Evolutionary conservation across 495 filamentous ascomycete species (phyloP).

Genomic region (Glarea lozoyensis): DNA sequence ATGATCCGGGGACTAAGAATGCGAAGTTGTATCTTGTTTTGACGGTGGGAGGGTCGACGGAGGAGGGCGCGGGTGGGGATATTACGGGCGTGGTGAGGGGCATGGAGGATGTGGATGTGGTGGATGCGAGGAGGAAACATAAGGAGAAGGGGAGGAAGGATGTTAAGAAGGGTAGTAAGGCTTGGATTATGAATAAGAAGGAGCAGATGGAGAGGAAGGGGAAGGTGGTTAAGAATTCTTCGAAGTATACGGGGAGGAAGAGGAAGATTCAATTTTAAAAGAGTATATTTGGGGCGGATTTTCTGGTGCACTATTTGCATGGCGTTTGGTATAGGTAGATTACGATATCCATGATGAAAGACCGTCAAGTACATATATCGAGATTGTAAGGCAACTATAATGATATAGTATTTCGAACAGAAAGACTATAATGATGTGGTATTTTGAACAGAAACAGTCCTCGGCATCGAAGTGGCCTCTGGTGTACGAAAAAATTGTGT

Average conservation of each 20-base stretch:
- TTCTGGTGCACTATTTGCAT: slow-evolving; percentile 16
- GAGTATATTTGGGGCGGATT: background rate
- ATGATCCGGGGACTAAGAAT: slow-evolving; percentile 93
- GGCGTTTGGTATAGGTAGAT: too few relatives aligned
- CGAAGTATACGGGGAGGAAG: slow-evolving; percentile 89
- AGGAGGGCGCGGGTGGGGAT: slow-evolving; percentile 55
- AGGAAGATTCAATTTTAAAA: slow-evolving; percentile 31
- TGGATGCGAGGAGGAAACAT: slow-evolving; percentile 56
- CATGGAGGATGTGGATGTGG: slow-evolving; percentile 81
- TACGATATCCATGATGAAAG: slow-evolving; percentile 5
- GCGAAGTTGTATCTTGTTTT: slow-evolving; percentile 89
- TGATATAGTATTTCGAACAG: too few relatives aligned
- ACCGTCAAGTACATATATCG: too few relatives aligned
- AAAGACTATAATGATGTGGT: too few relatives aligned
- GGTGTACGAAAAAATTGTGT: background rate
- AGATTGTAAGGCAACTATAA: too few relatives aligned
- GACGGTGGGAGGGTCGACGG: slow-evolving; percentile 75
- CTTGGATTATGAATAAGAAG: slow-evolving; percentile 92
- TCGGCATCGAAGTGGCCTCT: too few relatives aligned
- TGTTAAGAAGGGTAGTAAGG: slow-evolving; percentile 70
- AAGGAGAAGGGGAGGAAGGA: slow-evolving; percentile 39
- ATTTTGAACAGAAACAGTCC: too few relatives aligned
- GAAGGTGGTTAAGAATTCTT: slow-evolving; percentile 81
- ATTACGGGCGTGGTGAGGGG: slow-evolving; percentile 79
- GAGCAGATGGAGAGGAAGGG: slow-evolving; percentile 91